phyloP scores from a whole-genome alignment of 176 grass and related monocot genomes.

The Rhynchospora breviuscula region DNA sequence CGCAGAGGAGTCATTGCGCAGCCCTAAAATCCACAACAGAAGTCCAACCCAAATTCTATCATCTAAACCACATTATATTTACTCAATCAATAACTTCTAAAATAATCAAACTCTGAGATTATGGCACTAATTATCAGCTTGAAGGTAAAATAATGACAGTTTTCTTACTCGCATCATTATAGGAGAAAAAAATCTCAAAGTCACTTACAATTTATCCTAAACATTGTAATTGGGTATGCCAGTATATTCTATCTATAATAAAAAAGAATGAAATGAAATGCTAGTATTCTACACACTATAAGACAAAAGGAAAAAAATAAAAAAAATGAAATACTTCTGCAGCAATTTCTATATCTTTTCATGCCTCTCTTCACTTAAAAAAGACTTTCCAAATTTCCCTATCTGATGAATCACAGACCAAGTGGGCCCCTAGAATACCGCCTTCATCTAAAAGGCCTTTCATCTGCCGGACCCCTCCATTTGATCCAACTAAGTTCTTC shows the following conservation, averaged over 20 bases:
- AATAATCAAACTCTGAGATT: not conserved
- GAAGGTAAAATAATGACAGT: not conserved
- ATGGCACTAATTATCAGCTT: not conserved
- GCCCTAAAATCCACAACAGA: not conserved
- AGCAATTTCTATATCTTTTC: slow-evolving; percentile 3
- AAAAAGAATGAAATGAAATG: slow-evolving; percentile 49
- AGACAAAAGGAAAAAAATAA: slow-evolving; percentile 22
- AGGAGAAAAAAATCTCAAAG: not conserved
- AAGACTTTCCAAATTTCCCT: slow-evolving; percentile 88
- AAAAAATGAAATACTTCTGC: slow-evolving; percentile 4
- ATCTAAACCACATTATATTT: not conserved
- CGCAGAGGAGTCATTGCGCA: not conserved
- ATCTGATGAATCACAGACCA: slow-evolving; percentile 54
- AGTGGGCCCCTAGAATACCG: slow-evolving; percentile 58
- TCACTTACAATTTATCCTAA: slow-evolving; percentile 17
- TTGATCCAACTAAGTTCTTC: slow-evolving; percentile 78
- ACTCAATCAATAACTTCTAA: not conserved
- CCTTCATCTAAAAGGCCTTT: slow-evolving; percentile 75
- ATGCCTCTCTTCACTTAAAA: slow-evolving; percentile 52
- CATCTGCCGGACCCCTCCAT: slow-evolving; percentile 49
- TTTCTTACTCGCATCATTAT: not conserved
- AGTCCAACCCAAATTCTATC: not conserved
- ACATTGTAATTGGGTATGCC: not conserved
- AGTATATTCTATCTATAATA: slow-evolving; percentile 27
- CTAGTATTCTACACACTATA: slow-evolving; percentile 36